A percentile compares a stretch with the other conserved stretches of the same genome.
Evolutionary conservation across 1,139 yeast species (phyloP).

Genomic region (Saccharomyces uvarum): DNA sequence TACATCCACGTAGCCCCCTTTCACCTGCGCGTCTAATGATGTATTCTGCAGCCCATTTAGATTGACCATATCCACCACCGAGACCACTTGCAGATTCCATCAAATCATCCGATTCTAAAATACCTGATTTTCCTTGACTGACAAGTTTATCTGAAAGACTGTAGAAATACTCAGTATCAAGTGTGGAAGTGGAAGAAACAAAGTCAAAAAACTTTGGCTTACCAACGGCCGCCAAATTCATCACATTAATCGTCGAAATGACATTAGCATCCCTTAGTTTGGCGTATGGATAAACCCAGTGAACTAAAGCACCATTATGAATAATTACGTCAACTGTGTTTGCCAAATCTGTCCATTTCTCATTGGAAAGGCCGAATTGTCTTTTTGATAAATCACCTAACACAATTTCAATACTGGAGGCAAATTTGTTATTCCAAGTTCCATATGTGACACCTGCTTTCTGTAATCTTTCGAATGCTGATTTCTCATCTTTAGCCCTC

Average conservation of each 20-base stretch:
- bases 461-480: constrained; percentile 70
- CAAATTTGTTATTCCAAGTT: constrained; percentile 61
- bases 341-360: constrained; percentile 51
- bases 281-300: constrained; percentile 95
- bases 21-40: constrained; percentile 81
- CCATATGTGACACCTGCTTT: constrained; percentile 81
- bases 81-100: constrained; percentile 74
- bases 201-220: constrained; percentile 81
- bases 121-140: constrained; percentile 60
- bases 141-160: constrained; percentile 64
- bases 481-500: constrained; percentile 62
- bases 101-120: constrained; percentile 75
- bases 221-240: constrained; percentile 72
- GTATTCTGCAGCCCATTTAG: constrained; percentile 95
- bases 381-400: constrained; percentile 72
- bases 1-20: constrained; percentile 78
- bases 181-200: constrained; percentile 90
- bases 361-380: constrained; percentile 60
- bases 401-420: constrained; percentile 55
- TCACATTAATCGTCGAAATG: constrained; percentile 73
- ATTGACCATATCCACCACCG: constrained; percentile 92
- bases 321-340: constrained; percentile 68
- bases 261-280: constrained; percentile 92
- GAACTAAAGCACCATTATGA: constrained; percentile 97
- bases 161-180: constrained; percentile 78